These are phyloP conservation scores for Sextonia rubra DNA, from an alignment of 164 flowering plant species.

Conservation along the genomic window DNA sequence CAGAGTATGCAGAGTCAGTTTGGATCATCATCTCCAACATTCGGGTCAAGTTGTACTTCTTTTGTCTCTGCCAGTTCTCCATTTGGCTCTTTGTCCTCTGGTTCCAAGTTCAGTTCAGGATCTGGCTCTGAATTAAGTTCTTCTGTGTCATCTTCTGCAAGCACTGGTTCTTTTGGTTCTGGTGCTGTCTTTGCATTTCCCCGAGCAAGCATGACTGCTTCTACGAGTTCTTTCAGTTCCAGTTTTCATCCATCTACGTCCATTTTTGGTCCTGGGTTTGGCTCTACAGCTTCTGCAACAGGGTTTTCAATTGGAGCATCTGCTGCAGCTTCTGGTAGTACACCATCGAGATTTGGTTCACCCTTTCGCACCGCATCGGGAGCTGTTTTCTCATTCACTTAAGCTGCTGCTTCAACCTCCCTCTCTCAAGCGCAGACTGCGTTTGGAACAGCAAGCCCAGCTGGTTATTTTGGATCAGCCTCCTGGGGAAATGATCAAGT, in stretches of 20 bases:
- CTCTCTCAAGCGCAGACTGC: constrained; percentile 26
- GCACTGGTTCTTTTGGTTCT: no score
- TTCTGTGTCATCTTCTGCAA: constrained; percentile 19
- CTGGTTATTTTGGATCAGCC: constrained; percentile 30
- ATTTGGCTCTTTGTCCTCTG: no score
- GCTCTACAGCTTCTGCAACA: no score
- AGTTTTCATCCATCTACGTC: no score
- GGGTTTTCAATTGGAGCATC: constrained; percentile 58
- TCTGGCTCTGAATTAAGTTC: constrained; percentile 33
- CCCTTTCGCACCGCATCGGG: constrained; percentile 16
- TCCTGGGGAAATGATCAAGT: constrained; percentile 56
- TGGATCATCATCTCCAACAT: no score
- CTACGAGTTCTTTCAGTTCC: no score
- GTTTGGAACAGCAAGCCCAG: constrained; percentile 37
- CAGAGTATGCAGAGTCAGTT: no score
- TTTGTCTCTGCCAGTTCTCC: no score
- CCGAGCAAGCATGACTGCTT: no score
- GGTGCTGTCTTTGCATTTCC: not conserved
- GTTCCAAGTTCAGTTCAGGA: constrained; percentile 27
- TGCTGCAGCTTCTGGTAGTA: constrained; percentile 24
- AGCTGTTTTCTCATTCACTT: not conserved
- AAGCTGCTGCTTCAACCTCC: constrained; percentile 15
- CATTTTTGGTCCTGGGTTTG: no score
- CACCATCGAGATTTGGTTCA: constrained; percentile 31
- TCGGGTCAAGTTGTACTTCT: no score